Conservation (phyloP, 148 eudicot genomes). For the Chenopodium berlandieri region DNA sequence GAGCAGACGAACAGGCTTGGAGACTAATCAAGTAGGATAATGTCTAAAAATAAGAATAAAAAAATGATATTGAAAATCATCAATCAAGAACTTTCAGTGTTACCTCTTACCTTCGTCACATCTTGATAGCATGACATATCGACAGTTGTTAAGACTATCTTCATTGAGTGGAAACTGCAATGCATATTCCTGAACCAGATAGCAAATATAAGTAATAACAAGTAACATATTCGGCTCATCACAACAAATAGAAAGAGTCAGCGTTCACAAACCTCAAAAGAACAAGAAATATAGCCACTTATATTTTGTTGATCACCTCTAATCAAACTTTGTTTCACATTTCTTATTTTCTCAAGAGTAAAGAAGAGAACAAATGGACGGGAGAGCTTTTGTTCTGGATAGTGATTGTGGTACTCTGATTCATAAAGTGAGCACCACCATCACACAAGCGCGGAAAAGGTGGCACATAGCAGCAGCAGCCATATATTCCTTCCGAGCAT, state of each 20-base stretch:
- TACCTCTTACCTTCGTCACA: not conserved
- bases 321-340: not conserved
- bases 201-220: not conserved
- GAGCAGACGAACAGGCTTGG: not conserved
- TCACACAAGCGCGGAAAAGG: conserved; percentile 27
- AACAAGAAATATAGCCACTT: too few relatives aligned
- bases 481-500: conserved; percentile 33
- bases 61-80: not conserved
- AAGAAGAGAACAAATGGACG: conserved; percentile 9
- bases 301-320: too few relatives aligned
- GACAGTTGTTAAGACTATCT: not conserved
- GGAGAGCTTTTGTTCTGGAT: not conserved
- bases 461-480: conserved; percentile 30
- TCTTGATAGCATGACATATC: not conserved
- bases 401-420: conserved; percentile 18
- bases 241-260: not conserved
- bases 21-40: not conserved
- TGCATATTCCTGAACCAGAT: not conserved
- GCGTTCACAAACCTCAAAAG: not conserved
- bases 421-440: conserved; percentile 13
- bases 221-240: not conserved
- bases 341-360: not conserved
- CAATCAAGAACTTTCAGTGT: not conserved
- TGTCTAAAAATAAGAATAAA: not conserved
- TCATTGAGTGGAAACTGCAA: not conserved